Evolutionary conservation across 768 basidiomycete genomes (phyloP), one percentile per base, ranked within the genome.

Genomic region (Suillus alpinus): DNA sequence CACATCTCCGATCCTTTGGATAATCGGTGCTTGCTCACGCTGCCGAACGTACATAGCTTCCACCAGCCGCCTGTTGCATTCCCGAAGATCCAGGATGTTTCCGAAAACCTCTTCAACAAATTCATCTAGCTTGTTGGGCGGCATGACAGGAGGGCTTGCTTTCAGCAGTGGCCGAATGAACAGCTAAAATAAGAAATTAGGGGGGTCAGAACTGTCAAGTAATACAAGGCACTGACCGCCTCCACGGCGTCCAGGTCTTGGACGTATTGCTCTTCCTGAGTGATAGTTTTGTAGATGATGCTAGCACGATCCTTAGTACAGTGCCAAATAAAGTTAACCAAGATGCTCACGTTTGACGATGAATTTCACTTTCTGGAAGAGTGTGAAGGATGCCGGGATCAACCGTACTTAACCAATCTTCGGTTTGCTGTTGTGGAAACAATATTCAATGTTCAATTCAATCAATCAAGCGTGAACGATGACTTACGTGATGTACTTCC

Each of bases 21-120:
- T 92, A 57, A 97, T 83, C 0, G 91, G 89, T 0, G 83, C 84
- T 63, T 95, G 89, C 69, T 97, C 94, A 40, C 73, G 75, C 70
- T 98, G 94, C 34, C 94, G 86, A 44, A 94, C 88, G 66, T 88
- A 86, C 76, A 98, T 83, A 4, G 90, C 84, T 67, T 95, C 92
- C 16, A 98, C 80, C n/a, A 97, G 79, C 12, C 86, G 82, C 34
- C 86, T 81, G 67, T 91, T 93, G 68, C 91, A 89, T 70, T 91
- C 89, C 18, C 92, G 84, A n/a, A 98, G 78, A 62, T 93, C 92
- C 5, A 90, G 79, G 43, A 95, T 86, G 70, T 97, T 97, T 55
- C 91, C 87, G 64, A 98, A 95, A 4, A 95, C 88, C 37, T 92
- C 89, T 47, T 92, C 90, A 55, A 97, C 87, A 72, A 98, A 96